Evolutionary conservation across 225 moss, liverwort and hornwort genomes (phyloP), one percentile per base, ranked within the genome.

Genomic region (Physcomitrium patens): DNA sequence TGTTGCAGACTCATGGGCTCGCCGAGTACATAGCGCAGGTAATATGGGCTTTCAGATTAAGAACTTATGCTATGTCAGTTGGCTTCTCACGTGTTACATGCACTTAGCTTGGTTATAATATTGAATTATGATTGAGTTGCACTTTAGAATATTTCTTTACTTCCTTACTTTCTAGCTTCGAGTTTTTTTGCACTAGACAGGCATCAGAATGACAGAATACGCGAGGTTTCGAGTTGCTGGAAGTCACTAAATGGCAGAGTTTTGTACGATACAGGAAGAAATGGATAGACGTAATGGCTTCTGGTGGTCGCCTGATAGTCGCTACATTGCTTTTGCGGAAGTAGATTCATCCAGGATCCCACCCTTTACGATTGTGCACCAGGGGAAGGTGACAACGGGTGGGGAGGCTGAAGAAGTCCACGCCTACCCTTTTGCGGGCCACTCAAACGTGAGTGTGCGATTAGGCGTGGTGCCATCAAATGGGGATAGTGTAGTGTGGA

Each of bases 11-110:
- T 69, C 95, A 99, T 86, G 99, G 99, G 55, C 89, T 99, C 59
- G 99, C 99, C 15, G 99, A 99, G 77, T 99, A 99, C 59, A 99
- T 99, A 58, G 99, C 99, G 44, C 99, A 99, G 97, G 97, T 99
- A 90, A 65, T 69, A 52, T 79, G 62, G 55, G 51, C n/a, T 73
- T 47, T 57, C 72, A 60, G 17, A 2, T 63, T 28, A 56, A 15
- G 24, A 49, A 37, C 28, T 46, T 61, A 64, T 43, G 50, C 58
- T 49, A 37, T 37, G 42, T 13, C 53, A 60, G 42, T 75, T 71
- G 60, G 42, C 18, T 57, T 68, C 65, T 60, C 47, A n/a, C 54
- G 54, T 27, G 41, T 20, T 63, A 1, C 55, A 42, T 66, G 43
- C 43, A 9, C 73, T 41, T 49, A 69, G 41, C 52, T 48, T 60